phyloP scores from a whole-genome alignment of 108 stramenopile genomes.

The Pseudonitzschia pungens region DNA sequence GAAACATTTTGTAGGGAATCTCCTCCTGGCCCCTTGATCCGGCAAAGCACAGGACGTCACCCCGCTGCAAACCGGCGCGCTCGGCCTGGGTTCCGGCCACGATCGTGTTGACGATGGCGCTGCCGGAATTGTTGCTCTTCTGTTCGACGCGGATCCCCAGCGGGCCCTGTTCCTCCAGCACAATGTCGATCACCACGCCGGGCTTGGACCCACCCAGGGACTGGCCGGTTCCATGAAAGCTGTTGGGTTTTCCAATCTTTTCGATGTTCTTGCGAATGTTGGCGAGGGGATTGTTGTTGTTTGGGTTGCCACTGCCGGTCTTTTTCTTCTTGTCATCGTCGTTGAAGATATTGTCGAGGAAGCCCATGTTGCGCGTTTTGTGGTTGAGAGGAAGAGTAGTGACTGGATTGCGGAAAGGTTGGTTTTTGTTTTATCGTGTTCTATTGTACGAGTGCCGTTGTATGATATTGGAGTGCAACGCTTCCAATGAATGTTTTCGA shows the following conservation, averaged over 20 bases:
- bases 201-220: slow-evolving; percentile 63
- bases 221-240: slow-evolving; percentile 48
- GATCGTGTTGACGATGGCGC: slow-evolving; percentile 58
- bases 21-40: slow-evolving; percentile 68
- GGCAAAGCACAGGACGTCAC: slow-evolving; percentile 75
- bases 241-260: slow-evolving; percentile 11
- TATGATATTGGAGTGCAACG: no score
- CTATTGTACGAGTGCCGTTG: no score
- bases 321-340: slow-evolving; percentile 31
- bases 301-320: slow-evolving; percentile 21
- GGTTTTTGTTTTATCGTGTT: no score
- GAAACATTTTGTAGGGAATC: slow-evolving; percentile 68
- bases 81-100: slow-evolving; percentile 58
- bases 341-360: slow-evolving; percentile 34
- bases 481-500: no score
- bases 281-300: slow-evolving; percentile 36
- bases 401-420: no score
- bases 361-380: slow-evolving; percentile 21
- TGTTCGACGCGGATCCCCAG: slow-evolving; percentile 66
- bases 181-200: slow-evolving; percentile 52
- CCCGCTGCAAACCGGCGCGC: slow-evolving; percentile 58
- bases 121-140: slow-evolving; percentile 40
- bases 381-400: no score
- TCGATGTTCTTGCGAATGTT: slow-evolving; percentile 21
- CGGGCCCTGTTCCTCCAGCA: slow-evolving; percentile 52